These are phyloP conservation scores for Allium sativum DNA, from an alignment of 106 monocot species.

Conservation along the genomic window DNA sequence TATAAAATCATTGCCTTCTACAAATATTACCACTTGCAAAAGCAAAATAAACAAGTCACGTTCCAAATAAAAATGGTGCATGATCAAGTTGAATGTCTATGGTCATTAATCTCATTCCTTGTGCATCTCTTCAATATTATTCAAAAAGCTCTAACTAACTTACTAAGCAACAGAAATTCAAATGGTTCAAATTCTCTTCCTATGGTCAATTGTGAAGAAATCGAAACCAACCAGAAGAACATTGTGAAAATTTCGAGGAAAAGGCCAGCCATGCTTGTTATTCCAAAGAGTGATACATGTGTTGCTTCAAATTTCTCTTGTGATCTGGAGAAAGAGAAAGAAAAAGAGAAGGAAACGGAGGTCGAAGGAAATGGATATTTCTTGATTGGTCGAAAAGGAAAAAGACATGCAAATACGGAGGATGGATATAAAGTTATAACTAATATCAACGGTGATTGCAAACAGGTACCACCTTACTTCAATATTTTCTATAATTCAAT, in stretches of 20 bases:
- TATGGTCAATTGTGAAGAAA: too few relatives aligned
- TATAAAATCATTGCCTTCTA: too few relatives aligned
- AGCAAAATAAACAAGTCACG: too few relatives aligned
- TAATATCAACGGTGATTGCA: slow-evolving; percentile 35
- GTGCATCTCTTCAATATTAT: slow-evolving; percentile 10
- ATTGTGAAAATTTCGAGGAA: slow-evolving; percentile 12
- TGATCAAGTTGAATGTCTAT: slow-evolving; percentile 7
- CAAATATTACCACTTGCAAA: too few relatives aligned
- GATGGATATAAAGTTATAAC: slow-evolving; percentile 53
- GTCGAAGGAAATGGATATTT: slow-evolving; percentile 48
- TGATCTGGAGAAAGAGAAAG: neutral
- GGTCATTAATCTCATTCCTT: slow-evolving; percentile 9
- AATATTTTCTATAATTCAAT: neutral
- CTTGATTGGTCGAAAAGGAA: slow-evolving; percentile 51
- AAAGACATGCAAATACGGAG: slow-evolving; percentile 43
- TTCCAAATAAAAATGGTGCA: slow-evolving; percentile 3
- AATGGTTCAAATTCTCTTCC: too few relatives aligned
- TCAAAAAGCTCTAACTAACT: slow-evolving; percentile 7
- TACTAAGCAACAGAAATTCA: neutral
- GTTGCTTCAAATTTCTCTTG: neutral
- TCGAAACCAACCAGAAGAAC: too few relatives aligned
- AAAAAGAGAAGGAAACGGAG: slow-evolving; percentile 16
- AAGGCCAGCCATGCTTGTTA: slow-evolving; percentile 49
- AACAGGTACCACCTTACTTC: slow-evolving; percentile 26
- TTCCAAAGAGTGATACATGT: slow-evolving; percentile 16